Evolutionary conservation across 352 stramenopile genomes (phyloP), one percentile per base, ranked within the genome.

Genomic region (Peronospora farinosa): DNA sequence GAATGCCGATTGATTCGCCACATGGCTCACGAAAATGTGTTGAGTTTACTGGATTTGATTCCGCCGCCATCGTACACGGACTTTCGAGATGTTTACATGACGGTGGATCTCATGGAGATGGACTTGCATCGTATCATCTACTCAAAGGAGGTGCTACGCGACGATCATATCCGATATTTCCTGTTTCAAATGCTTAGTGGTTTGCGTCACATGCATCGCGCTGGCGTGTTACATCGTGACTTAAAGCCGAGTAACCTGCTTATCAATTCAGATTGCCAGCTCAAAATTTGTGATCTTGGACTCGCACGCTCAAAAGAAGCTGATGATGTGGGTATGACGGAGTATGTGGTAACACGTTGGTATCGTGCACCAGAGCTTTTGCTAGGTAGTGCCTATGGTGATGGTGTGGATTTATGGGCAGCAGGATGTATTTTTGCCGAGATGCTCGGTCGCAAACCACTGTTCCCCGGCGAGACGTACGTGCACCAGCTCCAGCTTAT

Each of bases 201-300:
- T 2, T 60, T 94, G 47, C 78, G 75, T 47, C 82, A 94, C 67
- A 94, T 94, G 84, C 84, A 94, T 60, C 82, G 74, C 21, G 80
- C 79, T 13, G 84, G 82, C 13, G 80, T 94, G 36, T 60, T 94
- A 40, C 84, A 94, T 58, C 82, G 84, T 32, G 84, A 94, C 57
- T 54, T 94, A 6, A 94, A 94, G 60, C 84, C 84, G 0, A 92
- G 82, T 51, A 94, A 94, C 33, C 40, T 94, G 57, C 81, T 94
- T 31, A 87, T 92, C 52, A 94, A 94, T 57, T 92, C 81, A 13
- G 96, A 98, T 58, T 98, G 94, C 45, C 76, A 97, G 60, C 76
- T 98, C 33, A 98, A 98, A 67, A 96, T 98, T 57, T 98, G 95
- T 68, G 95, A 98, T 57, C 87, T 98, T 37, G 95, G 95, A 16